Evolutionary conservation across 2,329 filamentous ascomycete genomes (phyloP).

Genomic region (Penicillium sp.): DNA sequence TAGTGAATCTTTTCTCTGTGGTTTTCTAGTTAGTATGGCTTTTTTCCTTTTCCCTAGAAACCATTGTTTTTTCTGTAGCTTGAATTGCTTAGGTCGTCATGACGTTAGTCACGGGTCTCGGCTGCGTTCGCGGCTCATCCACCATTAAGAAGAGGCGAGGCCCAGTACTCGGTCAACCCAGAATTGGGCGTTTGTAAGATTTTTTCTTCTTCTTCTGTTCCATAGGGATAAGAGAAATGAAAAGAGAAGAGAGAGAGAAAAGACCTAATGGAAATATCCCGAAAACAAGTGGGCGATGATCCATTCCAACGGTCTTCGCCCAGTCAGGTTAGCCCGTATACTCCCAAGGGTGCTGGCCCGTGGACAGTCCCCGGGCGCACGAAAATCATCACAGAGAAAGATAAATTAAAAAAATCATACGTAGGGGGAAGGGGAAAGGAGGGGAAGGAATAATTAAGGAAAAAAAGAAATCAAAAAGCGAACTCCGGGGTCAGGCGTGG

Average conservation of each 20-base stretch:
- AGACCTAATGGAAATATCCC: not conserved
- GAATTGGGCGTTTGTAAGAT: not conserved
- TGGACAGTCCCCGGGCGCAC: constrained; percentile 1
- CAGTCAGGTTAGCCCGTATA: constrained; percentile 28
- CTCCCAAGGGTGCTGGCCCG: constrained; percentile 7
- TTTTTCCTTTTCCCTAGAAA: not conserved
- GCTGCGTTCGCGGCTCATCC: constrained; percentile 4
- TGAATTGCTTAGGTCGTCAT: constrained; percentile 7
- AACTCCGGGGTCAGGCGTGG: constrained; percentile 11
- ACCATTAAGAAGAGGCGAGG: constrained; percentile 3
- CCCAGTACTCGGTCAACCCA: not conserved
- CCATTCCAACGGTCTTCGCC: constrained; percentile 28
- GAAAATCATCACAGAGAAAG: not conserved
- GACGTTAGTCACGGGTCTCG: constrained; percentile 14
- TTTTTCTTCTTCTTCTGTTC: not conserved
- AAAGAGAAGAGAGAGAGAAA: not conserved
- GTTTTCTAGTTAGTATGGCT: not conserved
- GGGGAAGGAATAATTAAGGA: not conserved
- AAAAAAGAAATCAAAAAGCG: constrained; percentile 4
- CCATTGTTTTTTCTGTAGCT: not conserved
- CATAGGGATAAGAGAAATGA: not conserved
- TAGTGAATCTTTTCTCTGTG: not conserved
- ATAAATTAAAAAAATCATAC: not conserved
- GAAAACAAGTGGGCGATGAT: constrained; percentile 17
- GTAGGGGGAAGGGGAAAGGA: not conserved